phyloP scores from a whole-genome alignment of 352 stramenopile genomes.

The Phytophthora nicotianae region DNA sequence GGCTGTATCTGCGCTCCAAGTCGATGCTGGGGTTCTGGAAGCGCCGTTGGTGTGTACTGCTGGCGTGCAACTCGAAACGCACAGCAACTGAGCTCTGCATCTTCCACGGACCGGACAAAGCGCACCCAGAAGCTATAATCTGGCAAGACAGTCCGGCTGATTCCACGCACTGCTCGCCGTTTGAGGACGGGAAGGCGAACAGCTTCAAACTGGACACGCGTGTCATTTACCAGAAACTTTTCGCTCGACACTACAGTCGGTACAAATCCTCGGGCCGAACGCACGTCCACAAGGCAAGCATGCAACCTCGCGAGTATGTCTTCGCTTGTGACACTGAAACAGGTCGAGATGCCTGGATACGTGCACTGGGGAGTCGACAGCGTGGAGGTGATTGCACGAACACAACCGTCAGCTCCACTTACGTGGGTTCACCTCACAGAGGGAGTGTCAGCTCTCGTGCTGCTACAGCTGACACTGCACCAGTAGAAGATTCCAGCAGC shows the following conservation, averaged over 20 bases:
- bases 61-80: conserved; percentile 54
- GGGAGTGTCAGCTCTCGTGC: conserved; percentile 9
- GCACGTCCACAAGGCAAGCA: conserved; percentile 27
- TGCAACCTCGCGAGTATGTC: conserved; percentile 32
- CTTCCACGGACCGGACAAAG: conserved; percentile 44
- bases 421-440: conserved; percentile 15
- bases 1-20: conserved; percentile 52
- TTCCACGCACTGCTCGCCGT: conserved; percentile 27
- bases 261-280: conserved; percentile 41
- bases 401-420: conserved; percentile 17
- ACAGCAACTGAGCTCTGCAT: conserved; percentile 59
- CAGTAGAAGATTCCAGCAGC: background rate
- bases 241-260: conserved; percentile 32
- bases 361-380: conserved; percentile 29
- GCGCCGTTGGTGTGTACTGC: conserved; percentile 60
- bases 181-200: conserved; percentile 36
- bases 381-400: conserved; percentile 17
- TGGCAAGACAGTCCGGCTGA: conserved; percentile 42
- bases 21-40: conserved; percentile 60
- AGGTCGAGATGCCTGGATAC: conserved; percentile 47
- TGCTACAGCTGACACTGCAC: conserved; percentile 8
- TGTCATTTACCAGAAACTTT: conserved; percentile 45
- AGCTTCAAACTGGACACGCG: conserved; percentile 48
- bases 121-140: conserved; percentile 49
- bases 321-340: conserved; percentile 49